These are phyloP conservation scores for Monosporascus sp. DNA, from an alignment of 2,329 filamentous ascomycete genomes.

Conservation along the genomic window DNA sequence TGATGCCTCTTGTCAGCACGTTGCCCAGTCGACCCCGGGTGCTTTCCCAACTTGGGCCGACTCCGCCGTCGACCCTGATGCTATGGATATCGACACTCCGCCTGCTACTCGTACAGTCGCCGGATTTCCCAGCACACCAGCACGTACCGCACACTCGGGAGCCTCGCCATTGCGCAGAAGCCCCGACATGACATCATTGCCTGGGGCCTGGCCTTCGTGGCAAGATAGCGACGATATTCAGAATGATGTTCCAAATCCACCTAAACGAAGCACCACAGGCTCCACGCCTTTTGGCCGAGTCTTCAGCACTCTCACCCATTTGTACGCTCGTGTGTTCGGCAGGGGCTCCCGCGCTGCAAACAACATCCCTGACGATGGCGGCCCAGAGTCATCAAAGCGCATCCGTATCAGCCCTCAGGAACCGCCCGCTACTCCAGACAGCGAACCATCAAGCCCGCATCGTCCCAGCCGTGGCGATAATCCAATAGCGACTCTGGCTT, in stretches of 20 bases:
- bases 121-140: background rate
- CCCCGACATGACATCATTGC: constrained; percentile 3
- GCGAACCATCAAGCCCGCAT: background rate
- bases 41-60: background rate
- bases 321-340: background rate
- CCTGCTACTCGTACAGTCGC: background rate
- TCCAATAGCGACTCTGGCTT: no score
- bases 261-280: background rate
- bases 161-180: no score
- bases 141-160: background rate
- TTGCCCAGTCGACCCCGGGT: background rate
- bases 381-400: background rate
- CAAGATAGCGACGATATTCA: background rate
- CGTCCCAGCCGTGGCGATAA: no score
- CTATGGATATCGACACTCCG: background rate
- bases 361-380: background rate
- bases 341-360: background rate
- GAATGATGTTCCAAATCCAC: constrained; percentile 1
- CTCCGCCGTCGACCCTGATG: background rate
- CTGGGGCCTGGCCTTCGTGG: constrained; percentile 12
- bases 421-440: background rate
- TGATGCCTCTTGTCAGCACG: background rate
- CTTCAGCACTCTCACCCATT: no score
- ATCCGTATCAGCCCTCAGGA: background rate
- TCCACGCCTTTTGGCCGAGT: constrained; percentile 4